These are phyloP conservation scores for Pythium aquatile DNA, from an alignment of 352 stramenopile genomes.

Conservation along the genomic window DNA sequence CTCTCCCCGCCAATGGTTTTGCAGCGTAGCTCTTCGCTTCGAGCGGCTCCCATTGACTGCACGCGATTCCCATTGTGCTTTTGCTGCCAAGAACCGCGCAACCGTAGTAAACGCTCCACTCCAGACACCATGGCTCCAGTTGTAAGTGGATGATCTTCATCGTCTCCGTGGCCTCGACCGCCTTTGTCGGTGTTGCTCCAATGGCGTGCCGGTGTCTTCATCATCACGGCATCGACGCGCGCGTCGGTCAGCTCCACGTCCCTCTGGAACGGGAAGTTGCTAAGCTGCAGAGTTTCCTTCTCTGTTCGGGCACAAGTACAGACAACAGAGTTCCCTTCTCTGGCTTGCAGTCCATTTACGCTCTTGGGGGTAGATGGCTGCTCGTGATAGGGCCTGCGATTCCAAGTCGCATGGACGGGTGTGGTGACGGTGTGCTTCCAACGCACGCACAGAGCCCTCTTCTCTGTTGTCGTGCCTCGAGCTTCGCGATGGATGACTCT, in stretches of 20 bases:
- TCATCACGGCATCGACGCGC: not conserved
- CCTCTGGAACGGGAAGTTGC: conserved; percentile 40
- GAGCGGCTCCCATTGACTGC: not conserved
- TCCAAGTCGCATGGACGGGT: conserved; percentile 24
- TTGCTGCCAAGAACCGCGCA: conserved; percentile 25
- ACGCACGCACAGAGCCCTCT: conserved; percentile 31
- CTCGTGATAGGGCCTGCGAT: conserved; percentile 24
- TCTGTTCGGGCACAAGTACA: conserved; percentile 67
- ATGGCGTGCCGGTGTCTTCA: not conserved
- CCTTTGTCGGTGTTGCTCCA: not conserved
- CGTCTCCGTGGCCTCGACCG: not conserved
- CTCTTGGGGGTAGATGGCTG: not conserved
- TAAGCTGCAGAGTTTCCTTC: conserved; percentile 83
- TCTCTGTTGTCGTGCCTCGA: conserved; percentile 42
- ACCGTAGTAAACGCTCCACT: conserved; percentile 31
- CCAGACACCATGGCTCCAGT: conserved; percentile 40
- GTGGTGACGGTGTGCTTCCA: conserved; percentile 22
- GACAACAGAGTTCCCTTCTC: conserved; percentile 86
- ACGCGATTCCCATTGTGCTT: conserved; percentile 22
- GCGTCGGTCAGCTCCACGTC: not conserved
- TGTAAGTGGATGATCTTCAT: conserved; percentile 31
- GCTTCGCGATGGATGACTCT: not conserved
- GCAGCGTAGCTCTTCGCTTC: not conserved
- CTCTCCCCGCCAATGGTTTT: conserved; percentile 27
- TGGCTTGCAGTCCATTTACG: conserved; percentile 34